phyloP scores from a whole-genome alignment of 2,329 filamentous ascomycete species.

The Onygenales sp. region DNA sequence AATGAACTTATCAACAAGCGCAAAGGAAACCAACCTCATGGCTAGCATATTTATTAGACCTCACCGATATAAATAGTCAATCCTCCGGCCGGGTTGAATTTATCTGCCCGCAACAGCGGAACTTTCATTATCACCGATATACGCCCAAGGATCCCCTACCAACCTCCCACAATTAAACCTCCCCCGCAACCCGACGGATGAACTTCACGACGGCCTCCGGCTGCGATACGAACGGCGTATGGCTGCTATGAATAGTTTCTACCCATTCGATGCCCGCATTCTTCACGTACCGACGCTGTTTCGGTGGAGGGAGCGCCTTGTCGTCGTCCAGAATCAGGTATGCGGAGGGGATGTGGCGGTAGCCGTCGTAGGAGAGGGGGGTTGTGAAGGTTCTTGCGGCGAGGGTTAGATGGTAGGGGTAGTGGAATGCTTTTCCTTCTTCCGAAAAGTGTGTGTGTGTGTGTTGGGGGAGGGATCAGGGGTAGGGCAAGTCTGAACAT shows the following conservation, averaged over 20 bases:
- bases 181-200: slow-evolving; percentile 1
- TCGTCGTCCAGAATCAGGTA: slow-evolving; percentile 5
- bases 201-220: slow-evolving; percentile 3
- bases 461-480: background rate
- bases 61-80: too few species aligned
- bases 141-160: too few species aligned
- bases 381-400: background rate
- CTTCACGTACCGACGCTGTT: slow-evolving; percentile 3
- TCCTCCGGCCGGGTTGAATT: too few species aligned
- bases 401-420: background rate
- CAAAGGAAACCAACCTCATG: too few species aligned
- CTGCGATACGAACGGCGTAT: slow-evolving; percentile 7
- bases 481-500: background rate
- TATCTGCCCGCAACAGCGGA: too few species aligned
- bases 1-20: too few species aligned
- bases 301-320: background rate
- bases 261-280: slow-evolving; percentile 2
- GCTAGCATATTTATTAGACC: too few species aligned
- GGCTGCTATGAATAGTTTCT: slow-evolving; percentile 2
- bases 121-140: too few species aligned
- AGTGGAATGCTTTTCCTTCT: background rate
- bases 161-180: background rate
- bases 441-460: background rate
- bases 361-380: slow-evolving; percentile 4
- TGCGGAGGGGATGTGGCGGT: slow-evolving; percentile 4